Percentiles rank a stretch among this genome's conserved stretches.
These are phyloP conservation scores for Erigeron philadelphicus DNA, from an alignment of 140 eudicot species.

Conservation along the genomic window DNA sequence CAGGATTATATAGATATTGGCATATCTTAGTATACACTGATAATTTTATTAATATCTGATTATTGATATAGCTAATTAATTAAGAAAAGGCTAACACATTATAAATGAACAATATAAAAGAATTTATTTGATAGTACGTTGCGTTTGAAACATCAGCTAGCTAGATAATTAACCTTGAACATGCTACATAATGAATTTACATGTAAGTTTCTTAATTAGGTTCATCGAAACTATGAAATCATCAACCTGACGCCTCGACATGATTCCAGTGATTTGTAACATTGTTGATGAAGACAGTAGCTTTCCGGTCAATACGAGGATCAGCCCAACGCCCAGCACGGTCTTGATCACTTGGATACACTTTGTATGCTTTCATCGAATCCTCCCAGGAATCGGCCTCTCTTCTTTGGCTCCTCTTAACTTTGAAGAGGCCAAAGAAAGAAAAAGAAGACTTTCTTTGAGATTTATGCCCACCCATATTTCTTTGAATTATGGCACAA, in stretches of 20 bases:
- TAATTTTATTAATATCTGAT: too few relatives aligned
- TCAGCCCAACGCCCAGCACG: constrained; percentile 41
- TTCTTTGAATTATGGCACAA: background rate
- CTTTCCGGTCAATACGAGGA: constrained; percentile 42
- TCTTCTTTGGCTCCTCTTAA: constrained; percentile 28
- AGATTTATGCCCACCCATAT: constrained; percentile 39
- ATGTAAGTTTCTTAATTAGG: background rate
- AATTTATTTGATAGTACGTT: constrained; percentile 24
- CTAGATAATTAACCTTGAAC: constrained; percentile 10
- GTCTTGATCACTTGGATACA: constrained; percentile 43
- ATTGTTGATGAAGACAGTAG: constrained; percentile 31
- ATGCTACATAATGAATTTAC: constrained; percentile 23
- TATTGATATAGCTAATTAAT: too few relatives aligned
- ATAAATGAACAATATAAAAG: constrained; percentile 12
- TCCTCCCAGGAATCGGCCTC: constrained; percentile 30
- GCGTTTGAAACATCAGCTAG: constrained; percentile 24
- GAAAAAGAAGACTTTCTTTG: constrained; percentile 38
- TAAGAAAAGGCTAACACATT: too few relatives aligned
- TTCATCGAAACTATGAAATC: background rate
- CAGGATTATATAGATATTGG: too few relatives aligned
- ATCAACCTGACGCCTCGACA: constrained; percentile 32
- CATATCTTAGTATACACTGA: too few relatives aligned
- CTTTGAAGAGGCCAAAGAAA: constrained; percentile 26
- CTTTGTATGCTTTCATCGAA: constrained; percentile 43
- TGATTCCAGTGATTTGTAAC: constrained; percentile 36